phyloP scores from a whole-genome alignment of 2,329 filamentous ascomycete genomes.

The Pseudonectria buxi region DNA sequence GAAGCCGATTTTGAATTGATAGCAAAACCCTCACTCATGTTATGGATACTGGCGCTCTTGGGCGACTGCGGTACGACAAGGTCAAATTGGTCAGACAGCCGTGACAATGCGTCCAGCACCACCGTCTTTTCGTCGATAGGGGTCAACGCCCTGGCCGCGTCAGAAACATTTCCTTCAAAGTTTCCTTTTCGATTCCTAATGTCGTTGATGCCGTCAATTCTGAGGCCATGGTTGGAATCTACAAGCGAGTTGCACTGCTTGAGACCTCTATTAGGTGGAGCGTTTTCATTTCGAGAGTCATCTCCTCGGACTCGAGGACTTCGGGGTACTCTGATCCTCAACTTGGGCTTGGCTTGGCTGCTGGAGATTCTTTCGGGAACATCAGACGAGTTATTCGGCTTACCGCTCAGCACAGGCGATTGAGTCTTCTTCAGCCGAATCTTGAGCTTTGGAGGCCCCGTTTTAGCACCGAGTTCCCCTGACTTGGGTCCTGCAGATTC shows the following conservation, averaged over 20 bases:
- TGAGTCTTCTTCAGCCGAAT: slow-evolving; percentile 20
- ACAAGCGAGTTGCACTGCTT: slow-evolving; percentile 28
- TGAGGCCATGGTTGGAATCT: slow-evolving; percentile 20
- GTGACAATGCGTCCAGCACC: slow-evolving; percentile 10
- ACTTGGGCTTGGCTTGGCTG: slow-evolving; percentile 18
- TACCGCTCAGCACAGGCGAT: slow-evolving; percentile 6
- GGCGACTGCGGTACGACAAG: slow-evolving; percentile 25
- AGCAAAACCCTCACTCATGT: slow-evolving; percentile 4
- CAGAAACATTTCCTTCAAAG: slow-evolving; percentile 6
- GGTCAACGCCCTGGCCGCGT: slow-evolving; percentile 2
- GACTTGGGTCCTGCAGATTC: no score
- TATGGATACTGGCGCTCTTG: slow-evolving; percentile 4
- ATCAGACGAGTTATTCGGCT: slow-evolving; percentile 2
- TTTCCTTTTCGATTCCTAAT: slow-evolving; percentile 10
- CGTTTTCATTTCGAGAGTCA: slow-evolving; percentile 6
- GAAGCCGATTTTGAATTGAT: slow-evolving; percentile 8
- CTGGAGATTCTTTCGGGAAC: slow-evolving; percentile 6
- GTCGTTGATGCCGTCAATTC: slow-evolving; percentile 2
- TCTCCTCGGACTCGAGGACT: slow-evolving; percentile 19
- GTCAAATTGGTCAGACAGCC: slow-evolving; percentile 29
- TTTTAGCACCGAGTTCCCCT: no score
- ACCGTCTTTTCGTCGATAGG: slow-evolving; percentile 7
- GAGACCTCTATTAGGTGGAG: slow-evolving; percentile 17
- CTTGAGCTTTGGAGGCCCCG: slow-evolving; percentile 21
- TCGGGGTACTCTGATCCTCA: slow-evolving; percentile 29